Evolutionary conservation across 169 alveolate species (phyloP), one percentile per base, ranked within the genome.

Genomic region (Plasmodium blacklocki): DNA sequence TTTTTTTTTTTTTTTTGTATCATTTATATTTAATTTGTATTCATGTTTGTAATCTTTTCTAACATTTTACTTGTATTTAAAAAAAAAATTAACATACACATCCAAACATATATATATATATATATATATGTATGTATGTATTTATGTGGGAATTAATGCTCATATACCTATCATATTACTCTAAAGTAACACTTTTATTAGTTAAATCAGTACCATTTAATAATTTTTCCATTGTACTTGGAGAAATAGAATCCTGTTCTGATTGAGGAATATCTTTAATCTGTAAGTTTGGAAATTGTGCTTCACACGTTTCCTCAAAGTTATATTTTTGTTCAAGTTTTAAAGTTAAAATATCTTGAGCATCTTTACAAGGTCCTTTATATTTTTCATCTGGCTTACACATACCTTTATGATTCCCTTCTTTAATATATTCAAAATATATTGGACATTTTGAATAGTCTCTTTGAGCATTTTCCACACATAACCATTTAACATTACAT

Each of bases 401-500:
- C 64, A 64, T 29, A 14, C 89, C 89, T 78, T 78, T 78, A 66
- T 78, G 14, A 14, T 78, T 67, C 56, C 89, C 89, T 45, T 78
- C 76, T 29, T 32, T 19, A 47, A 54, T 59, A 32, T 78, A 78
- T 45, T 64, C 89, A 78, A 78, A 78, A 21, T 78, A 29, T 64
- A 64, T 64, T 18, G 89, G 89, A 50, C 89, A 78, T 52, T 78
- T 78, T 9, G 71, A 78, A 78, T 78, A 78, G 47, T 78, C 89
- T 78, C 89, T 78, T 58, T 78, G 72, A 29, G 89, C 47, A 19
- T 78, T 64, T 59, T 78, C 89, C 14, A 52, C 12, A 29, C 89
- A 78, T 64, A 78, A 58, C 89, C 89, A 78, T 56, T 78, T 78
- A 29, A 78, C 89, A 78, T 78, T 67, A 71, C 89, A 78, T 58